These are phyloP conservation scores for Cnidoscolus chayamansa DNA, from an alignment of 441 rosid species.

Conservation along the genomic window DNA sequence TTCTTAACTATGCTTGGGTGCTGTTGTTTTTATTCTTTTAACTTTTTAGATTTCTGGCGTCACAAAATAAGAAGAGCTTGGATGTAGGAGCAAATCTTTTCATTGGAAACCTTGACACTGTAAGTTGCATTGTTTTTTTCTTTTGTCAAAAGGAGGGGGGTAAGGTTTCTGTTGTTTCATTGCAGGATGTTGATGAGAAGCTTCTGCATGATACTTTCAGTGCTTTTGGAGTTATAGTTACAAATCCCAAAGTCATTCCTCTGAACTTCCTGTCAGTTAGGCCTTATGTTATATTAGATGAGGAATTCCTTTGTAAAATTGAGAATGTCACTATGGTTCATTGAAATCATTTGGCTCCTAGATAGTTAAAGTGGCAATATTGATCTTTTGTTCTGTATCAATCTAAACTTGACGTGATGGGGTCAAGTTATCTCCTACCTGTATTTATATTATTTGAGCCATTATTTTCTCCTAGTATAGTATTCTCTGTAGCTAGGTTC, in stretches of 20 bases:
- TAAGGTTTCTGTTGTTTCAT: background rate
- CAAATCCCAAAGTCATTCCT: conserved; percentile 79
- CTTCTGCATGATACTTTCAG: conserved; percentile 91
- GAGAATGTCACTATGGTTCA: background rate
- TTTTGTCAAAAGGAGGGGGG: no score
- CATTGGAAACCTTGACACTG: conserved; percentile 92
- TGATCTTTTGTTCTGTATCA: background rate
- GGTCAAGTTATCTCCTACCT: background rate
- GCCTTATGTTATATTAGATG: no score
- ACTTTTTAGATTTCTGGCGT: conserved; percentile 50
- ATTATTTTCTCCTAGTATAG: background rate
- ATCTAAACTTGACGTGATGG: background rate
- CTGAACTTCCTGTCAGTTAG: background rate
- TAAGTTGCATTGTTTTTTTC: conserved; percentile 30
- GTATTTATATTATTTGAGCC: background rate
- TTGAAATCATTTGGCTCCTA: background rate
- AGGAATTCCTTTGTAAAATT: no score
- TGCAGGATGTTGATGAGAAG: conserved; percentile 95
- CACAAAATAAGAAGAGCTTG: conserved; percentile 95
- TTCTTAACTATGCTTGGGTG: background rate
- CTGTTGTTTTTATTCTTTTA: conserved; percentile 16
- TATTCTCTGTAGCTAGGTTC: background rate
- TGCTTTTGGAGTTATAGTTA: conserved; percentile 89
- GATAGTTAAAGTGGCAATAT: background rate
- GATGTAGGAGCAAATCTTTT: conserved; percentile 97